These are phyloP conservation scores for Lasiodiplodia hormozganensis DNA, from an alignment of 2,329 filamentous ascomycete genomes.

Conservation along the genomic window DNA sequence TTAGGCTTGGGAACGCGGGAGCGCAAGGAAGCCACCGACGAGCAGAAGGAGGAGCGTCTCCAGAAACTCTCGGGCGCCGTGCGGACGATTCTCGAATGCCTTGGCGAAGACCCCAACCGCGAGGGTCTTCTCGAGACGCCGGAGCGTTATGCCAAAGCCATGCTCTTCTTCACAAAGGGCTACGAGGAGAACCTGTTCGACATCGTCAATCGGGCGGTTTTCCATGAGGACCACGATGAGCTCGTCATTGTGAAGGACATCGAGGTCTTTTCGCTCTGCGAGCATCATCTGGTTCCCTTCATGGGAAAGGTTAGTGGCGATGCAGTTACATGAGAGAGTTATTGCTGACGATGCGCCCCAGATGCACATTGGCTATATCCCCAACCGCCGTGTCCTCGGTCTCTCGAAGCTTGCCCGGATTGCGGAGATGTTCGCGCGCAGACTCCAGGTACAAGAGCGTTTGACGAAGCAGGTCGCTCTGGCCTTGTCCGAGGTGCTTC, in stretches of 20 bases:
- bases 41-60: slow-evolving; percentile 63
- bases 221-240: slow-evolving; percentile 96
- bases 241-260: slow-evolving; percentile 98
- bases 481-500: slow-evolving; percentile 89
- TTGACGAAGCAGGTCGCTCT: slow-evolving; percentile 95
- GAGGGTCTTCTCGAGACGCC: slow-evolving; percentile 73
- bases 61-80: slow-evolving; percentile 69
- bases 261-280: slow-evolving; percentile 91
- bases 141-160: slow-evolving; percentile 89
- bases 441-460: slow-evolving; percentile 94
- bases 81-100: slow-evolving; percentile 68
- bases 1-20: slow-evolving; percentile 70
- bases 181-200: slow-evolving; percentile 94
- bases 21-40: slow-evolving; percentile 63
- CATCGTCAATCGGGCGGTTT: slow-evolving; percentile 92
- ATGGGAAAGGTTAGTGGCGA: slow-evolving; percentile 76
- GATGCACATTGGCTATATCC: slow-evolving; percentile 99
- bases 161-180: slow-evolving; percentile 95
- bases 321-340: neutral
- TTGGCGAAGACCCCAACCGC: slow-evolving; percentile 70
- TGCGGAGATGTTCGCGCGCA: slow-evolving; percentile 93
- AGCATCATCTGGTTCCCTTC: slow-evolving; percentile 97
- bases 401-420: slow-evolving; percentile 95
- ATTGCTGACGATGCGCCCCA: slow-evolving; percentile 46
- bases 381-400: slow-evolving; percentile 86